phyloP scores from a whole-genome alignment of 495 filamentous ascomycete genomes.

The Acidomyces sp. region DNA sequence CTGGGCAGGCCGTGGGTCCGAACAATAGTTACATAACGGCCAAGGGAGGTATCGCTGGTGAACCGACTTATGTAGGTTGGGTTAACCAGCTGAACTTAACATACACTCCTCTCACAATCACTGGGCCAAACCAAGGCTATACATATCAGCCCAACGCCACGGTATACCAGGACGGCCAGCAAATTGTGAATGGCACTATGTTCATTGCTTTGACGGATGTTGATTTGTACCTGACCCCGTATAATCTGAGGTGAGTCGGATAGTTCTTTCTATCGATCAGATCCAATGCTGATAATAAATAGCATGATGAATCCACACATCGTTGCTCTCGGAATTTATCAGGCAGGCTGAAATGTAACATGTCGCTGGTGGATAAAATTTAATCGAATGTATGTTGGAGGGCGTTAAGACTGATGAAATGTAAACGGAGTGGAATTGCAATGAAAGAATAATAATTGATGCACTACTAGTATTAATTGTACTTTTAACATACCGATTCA shows the following conservation, averaged over 20 bases:
- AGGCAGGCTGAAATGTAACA: constrained; percentile 50
- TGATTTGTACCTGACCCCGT: constrained; percentile 52
- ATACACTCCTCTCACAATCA: constrained; percentile 52
- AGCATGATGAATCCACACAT: constrained; percentile 51
- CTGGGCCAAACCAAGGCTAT: constrained; percentile 42
- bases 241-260: constrained; percentile 7
- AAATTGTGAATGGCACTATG: constrained; percentile 61
- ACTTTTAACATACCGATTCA: too few species aligned
- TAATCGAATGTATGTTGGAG: background rate
- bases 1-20: constrained; percentile 58
- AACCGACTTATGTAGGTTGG: constrained; percentile 61
- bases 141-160: constrained; percentile 53
- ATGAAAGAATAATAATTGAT: too few species aligned
- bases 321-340: constrained; percentile 61
- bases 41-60: constrained; percentile 35
- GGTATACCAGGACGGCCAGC: constrained; percentile 7
- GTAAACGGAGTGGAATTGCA: too few species aligned
- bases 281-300: background rate
- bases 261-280: constrained; percentile 19
- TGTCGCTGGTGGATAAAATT: background rate
- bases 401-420: too few species aligned
- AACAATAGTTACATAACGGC: constrained; percentile 70
- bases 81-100: constrained; percentile 75
- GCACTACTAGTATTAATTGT: too few species aligned
- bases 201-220: constrained; percentile 65